A percentile compares a stretch with the other conserved stretches of the same genome.
Evolutionary conservation across 257 asterid genomes (phyloP).

Genomic region (Nemophila menziesii): DNA sequence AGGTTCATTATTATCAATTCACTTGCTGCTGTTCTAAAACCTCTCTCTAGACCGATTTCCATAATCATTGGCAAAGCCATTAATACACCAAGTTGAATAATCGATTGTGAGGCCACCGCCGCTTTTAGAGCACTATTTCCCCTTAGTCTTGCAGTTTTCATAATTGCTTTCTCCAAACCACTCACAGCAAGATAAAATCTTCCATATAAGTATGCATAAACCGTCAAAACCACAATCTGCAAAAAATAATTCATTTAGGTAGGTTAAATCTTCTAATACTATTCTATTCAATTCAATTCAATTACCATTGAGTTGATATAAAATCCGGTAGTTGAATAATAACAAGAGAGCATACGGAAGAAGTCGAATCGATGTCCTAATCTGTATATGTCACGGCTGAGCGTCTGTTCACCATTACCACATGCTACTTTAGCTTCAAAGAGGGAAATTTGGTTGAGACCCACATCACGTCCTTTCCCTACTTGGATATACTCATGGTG

Average conservation of each 20-base stretch:
- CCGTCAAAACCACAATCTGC: conserved; percentile 87
- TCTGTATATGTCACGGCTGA: conserved; percentile 91
- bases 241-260: too few relatives aligned
- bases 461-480: conserved; percentile 96
- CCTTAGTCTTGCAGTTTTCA: conserved; percentile 45
- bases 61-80: conserved; percentile 91
- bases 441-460: conserved; percentile 89
- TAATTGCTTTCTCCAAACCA: conserved; percentile 75
- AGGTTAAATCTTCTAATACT: background rate
- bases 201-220: conserved; percentile 82
- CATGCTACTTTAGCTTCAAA: conserved; percentile 97
- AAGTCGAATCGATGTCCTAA: conserved; percentile 93
- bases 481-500: conserved; percentile 95
- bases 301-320: conserved; percentile 90
- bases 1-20: conserved; percentile 87
- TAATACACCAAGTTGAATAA: conserved; percentile 84
- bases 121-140: conserved; percentile 63
- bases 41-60: conserved; percentile 96
- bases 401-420: conserved; percentile 93
- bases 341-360: conserved; percentile 89
- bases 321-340: conserved; percentile 80
- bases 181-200: conserved; percentile 74
- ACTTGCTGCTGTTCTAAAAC: conserved; percentile 75
- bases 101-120: conserved; percentile 81
- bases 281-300: conserved; percentile 2